Conservation (phyloP, 2,329 filamentous ascomycete species). For the Madurella mycetomatis region DNA sequence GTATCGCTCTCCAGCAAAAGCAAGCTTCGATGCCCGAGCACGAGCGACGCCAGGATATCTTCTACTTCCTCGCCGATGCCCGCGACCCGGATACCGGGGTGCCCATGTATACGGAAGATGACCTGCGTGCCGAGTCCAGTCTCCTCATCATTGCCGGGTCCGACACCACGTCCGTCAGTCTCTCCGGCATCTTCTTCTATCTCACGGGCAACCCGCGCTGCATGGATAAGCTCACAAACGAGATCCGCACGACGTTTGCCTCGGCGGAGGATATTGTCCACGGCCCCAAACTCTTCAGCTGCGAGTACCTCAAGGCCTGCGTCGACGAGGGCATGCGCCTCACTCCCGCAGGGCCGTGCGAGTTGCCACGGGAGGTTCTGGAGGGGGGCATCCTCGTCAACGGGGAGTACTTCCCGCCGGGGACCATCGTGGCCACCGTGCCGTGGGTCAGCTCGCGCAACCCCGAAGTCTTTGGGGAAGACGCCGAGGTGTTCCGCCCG, state of each 20-base stretch:
- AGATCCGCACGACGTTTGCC: slow-evolving; percentile 18
- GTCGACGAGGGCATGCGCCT: slow-evolving; percentile 29
- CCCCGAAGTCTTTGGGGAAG: neutral
- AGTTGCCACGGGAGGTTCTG: slow-evolving; percentile 23
- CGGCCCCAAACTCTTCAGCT: slow-evolving; percentile 20
- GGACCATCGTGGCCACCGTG: slow-evolving; percentile 22
- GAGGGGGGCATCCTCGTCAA: slow-evolving; percentile 19
- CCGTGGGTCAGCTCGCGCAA: slow-evolving; percentile 19
- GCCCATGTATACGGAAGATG: slow-evolving; percentile 15
- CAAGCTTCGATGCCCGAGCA: slow-evolving; percentile 15
- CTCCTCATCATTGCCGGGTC: slow-evolving; percentile 25
- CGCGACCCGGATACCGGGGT: slow-evolving; percentile 17
- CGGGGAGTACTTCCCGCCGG: slow-evolving; percentile 22
- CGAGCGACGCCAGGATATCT: slow-evolving; percentile 24
- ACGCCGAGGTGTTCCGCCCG: slow-evolving; percentile 11
- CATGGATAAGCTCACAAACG: slow-evolving; percentile 16
- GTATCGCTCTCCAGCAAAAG: slow-evolving; percentile 17
- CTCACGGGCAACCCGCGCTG: slow-evolving; percentile 11
- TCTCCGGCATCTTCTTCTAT: slow-evolving; percentile 24
- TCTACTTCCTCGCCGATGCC: slow-evolving; percentile 24
- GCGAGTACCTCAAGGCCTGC: slow-evolving; percentile 24
- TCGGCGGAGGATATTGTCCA: slow-evolving; percentile 19
- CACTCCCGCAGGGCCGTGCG: slow-evolving; percentile 15
- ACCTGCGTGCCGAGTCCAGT: slow-evolving; percentile 19
- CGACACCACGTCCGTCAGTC: slow-evolving; percentile 21